phyloP scores from a whole-genome alignment of 2,329 filamentous ascomycete genomes.

The Parafenestella ontariensis region DNA sequence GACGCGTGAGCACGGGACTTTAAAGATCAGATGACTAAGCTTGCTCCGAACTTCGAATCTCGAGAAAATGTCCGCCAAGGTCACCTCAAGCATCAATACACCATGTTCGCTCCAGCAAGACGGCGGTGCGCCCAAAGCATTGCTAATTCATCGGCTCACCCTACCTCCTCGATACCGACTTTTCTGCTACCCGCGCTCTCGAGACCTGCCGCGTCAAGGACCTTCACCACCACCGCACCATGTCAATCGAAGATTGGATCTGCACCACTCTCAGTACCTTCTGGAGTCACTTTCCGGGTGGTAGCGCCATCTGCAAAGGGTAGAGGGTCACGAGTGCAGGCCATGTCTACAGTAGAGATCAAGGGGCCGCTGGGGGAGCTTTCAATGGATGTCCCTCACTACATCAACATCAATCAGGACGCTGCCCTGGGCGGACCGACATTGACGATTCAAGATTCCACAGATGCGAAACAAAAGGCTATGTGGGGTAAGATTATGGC shows the following conservation, averaged over 20 bases:
- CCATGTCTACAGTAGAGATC: slow-evolving; percentile 74
- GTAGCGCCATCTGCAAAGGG: slow-evolving; percentile 68
- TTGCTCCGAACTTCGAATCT: slow-evolving; percentile 11
- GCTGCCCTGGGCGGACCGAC: slow-evolving; percentile 66
- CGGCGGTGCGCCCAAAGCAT: slow-evolving; percentile 63
- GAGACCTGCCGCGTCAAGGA: slow-evolving; percentile 51
- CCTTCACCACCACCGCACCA: slow-evolving; percentile 75
- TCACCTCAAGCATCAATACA: slow-evolving; percentile 28
- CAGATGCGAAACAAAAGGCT: slow-evolving; percentile 77
- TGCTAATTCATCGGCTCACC: slow-evolving; percentile 52
- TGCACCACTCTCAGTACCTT: slow-evolving; percentile 58
- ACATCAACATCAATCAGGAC: slow-evolving; percentile 75
- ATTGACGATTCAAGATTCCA: slow-evolving; percentile 73
- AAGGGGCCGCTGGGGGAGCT: slow-evolving; percentile 83
- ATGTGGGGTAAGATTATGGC: slow-evolving; percentile 80
- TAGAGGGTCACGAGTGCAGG: slow-evolving; percentile 67
- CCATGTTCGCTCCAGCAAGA: slow-evolving; percentile 71
- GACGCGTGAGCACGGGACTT: background rate
- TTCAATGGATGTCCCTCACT: slow-evolving; percentile 79
- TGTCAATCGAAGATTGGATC: slow-evolving; percentile 83
- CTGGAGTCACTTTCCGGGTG: slow-evolving; percentile 71
- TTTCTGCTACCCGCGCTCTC: slow-evolving; percentile 79
- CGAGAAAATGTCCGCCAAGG: slow-evolving; percentile 34
- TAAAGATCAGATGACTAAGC: slow-evolving; percentile 20
- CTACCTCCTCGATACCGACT: slow-evolving; percentile 65